A percentile compares a stretch with the other conserved stretches of the same genome.
These are phyloP conservation scores for Rhynchospora pubera DNA, from an alignment of 176 grass and related monocot genomes.

Conservation along the genomic window DNA sequence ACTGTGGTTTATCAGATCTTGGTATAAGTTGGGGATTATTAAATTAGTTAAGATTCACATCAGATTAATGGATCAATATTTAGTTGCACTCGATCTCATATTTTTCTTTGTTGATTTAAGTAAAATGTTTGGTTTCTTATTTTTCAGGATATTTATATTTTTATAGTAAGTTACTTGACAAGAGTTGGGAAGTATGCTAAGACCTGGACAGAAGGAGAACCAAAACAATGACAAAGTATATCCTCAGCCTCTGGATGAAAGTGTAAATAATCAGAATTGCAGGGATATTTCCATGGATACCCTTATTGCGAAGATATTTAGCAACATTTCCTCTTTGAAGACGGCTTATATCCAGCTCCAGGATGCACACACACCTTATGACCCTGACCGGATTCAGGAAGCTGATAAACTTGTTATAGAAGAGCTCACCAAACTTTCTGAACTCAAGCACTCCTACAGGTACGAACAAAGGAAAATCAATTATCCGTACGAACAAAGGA, in stretches of 20 bases:
- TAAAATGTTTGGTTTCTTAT: neutral
- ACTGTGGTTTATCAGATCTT: too few relatives aligned
- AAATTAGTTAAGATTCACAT: neutral
- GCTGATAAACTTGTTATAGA: slow-evolving; percentile 93
- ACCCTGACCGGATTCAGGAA: slow-evolving; percentile 75
- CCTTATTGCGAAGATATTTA: slow-evolving; percentile 68
- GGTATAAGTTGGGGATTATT: neutral
- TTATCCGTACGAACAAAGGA: neutral
- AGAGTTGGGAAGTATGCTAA: slow-evolving; percentile 31
- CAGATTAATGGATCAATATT: neutral
- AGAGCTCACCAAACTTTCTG: slow-evolving; percentile 81
- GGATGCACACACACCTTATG: slow-evolving; percentile 93
- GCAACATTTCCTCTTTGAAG: slow-evolving; percentile 92
- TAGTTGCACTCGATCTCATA: neutral
- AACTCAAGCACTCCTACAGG: slow-evolving; percentile 93
- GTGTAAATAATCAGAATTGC: slow-evolving; percentile 45
- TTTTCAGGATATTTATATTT: slow-evolving; percentile 2
- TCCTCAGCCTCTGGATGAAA: slow-evolving; percentile 88
- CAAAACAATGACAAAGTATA: slow-evolving; percentile 88
- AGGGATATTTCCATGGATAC: slow-evolving; percentile 50
- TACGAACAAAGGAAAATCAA: neutral
- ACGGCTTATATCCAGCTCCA: slow-evolving; percentile 87
- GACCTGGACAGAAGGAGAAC: slow-evolving; percentile 60
- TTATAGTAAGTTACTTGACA: neutral
- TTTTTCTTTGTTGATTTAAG: neutral